Percentiles rank a stretch among this genome's conserved stretches.
Evolutionary conservation across 352 stramenopile genomes (phyloP).

Genomic region (Globisporangium yorkense): DNA sequence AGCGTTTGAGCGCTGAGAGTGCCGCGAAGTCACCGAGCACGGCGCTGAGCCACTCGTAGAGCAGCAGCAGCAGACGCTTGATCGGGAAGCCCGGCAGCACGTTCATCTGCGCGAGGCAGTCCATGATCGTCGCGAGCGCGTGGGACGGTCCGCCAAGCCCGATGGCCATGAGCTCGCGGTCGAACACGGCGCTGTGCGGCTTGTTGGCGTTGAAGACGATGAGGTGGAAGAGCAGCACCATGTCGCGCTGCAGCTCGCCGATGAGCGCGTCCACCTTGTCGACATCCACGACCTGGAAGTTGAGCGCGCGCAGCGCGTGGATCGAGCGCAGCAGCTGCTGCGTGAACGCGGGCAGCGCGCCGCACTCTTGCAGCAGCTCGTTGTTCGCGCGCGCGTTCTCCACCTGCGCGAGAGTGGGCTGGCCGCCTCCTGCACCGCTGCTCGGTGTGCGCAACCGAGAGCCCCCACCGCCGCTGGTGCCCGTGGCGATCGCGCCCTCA

Average conservation of each 20-base stretch:
- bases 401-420: constrained; percentile 26
- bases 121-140: constrained; percentile 58
- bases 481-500: constrained; percentile 34
- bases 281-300: constrained; percentile 68
- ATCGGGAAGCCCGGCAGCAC: constrained; percentile 70
- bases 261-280: constrained; percentile 62
- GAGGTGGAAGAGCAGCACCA: constrained; percentile 74
- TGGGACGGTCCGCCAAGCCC: constrained; percentile 54
- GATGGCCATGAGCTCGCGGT: constrained; percentile 61
- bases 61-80: constrained; percentile 69
- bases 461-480: not conserved
- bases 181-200: constrained; percentile 47
- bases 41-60: constrained; percentile 60
- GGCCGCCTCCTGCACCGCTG: not conserved
- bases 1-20: constrained; percentile 46
- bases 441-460: not conserved
- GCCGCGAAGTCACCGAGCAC: constrained; percentile 48
- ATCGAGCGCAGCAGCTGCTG: constrained; percentile 58
- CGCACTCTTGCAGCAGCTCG: constrained; percentile 67
- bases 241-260: constrained; percentile 62
- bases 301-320: constrained; percentile 57
- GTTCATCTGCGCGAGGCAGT: constrained; percentile 67
- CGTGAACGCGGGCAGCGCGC: constrained; percentile 58
- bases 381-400: constrained; percentile 61
- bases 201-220: constrained; percentile 71